Evolutionary conservation across 139 green algal species (phyloP), one percentile per base, ranked within the genome.

Genomic region (Closterium sp.): DNA sequence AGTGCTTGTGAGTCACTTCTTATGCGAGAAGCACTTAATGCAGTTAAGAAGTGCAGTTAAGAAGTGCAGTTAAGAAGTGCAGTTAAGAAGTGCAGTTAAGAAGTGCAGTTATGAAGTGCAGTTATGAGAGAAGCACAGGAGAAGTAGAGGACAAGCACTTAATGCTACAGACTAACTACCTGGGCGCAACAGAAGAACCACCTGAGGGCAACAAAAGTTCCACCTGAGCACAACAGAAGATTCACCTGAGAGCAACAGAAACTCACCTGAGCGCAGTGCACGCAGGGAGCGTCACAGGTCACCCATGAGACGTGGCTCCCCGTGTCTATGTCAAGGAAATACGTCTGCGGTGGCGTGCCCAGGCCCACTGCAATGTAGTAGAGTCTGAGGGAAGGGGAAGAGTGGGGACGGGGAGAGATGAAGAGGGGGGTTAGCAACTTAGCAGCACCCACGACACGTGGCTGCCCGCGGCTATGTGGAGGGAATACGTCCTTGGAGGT

Each of bases 321-420:
- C n/a, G 88, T 91, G 88, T 91, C 88, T 31, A 91, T 91, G 66
- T 91, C 88, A 16, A 91, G 32, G 16, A 64, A 88, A 25, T 88
- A 91, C 28, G 35, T 87, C 16, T 23, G 55, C 16, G 36, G 88
- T 3, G 88, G 88, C 1, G n/a, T 86, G 30, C 88, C 88, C 28
- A 91, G 31, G 19, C 88, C 88, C 32, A 91, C 33, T 34, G 35
- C 88, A 23, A 88, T 36, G 31, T 87, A 91, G 88, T 91, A 91
- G 6, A 91, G 88, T n/a, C 88, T 91, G 88, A 10, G 3, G n/a
- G 5, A 33, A 89, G 86, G 30, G 33, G 34, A 33, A n/a, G n/a
- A n/a, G n/a, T n/a, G n/a, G 5, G 23, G 35, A 84, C 43, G 43
- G 9, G 43, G 43, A 66, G 43, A 66, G 4, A 21, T 10, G 7